Evolutionary conservation across 108 stramenopile species (phyloP).

Genomic region (Skeletonema grethae): DNA sequence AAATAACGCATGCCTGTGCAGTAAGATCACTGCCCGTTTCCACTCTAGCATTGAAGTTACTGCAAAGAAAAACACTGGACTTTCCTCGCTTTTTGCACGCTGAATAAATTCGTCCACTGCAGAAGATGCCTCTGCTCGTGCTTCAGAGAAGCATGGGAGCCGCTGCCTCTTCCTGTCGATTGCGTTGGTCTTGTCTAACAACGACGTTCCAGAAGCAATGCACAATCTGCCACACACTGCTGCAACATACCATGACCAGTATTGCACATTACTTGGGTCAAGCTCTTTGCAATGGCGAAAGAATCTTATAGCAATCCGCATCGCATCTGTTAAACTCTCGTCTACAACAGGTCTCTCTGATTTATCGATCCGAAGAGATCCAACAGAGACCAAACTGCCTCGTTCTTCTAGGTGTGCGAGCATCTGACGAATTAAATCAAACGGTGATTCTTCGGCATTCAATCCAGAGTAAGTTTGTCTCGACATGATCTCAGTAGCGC

Average conservation of each 20-base stretch:
- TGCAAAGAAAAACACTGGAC: conserved; percentile 40
- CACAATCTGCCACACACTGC: conserved; percentile 38
- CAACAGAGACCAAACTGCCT: conserved; percentile 21
- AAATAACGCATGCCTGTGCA: conserved; percentile 22
- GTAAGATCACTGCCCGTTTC: conserved; percentile 20
- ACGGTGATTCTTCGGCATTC: conserved; percentile 24
- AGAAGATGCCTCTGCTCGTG: conserved; percentile 11
- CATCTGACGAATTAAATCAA: conserved; percentile 33
- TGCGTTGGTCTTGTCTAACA: background rate
- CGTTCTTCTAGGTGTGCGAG: conserved; percentile 23
- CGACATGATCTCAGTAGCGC: conserved; percentile 34
- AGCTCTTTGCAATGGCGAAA: conserved; percentile 30
- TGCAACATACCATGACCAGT: conserved; percentile 52
- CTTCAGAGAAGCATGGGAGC: conserved; percentile 17
- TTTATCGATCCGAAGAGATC: conserved; percentile 12
- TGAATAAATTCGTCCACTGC: conserved; percentile 32
- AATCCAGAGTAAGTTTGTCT: conserved; percentile 20
- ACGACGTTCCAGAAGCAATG: conserved; percentile 26
- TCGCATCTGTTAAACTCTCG: conserved; percentile 13
- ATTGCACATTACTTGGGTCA: conserved; percentile 31
- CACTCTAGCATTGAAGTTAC: conserved; percentile 49
- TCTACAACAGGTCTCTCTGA: conserved; percentile 37
- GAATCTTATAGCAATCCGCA: conserved; percentile 28
- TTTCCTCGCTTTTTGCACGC: conserved; percentile 17
- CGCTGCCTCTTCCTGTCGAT: conserved; percentile 8